Percentiles rank a stretch among this genome's conserved stretches.
Evolutionary conservation across 208 protist genomes (phyloP).

Genomic region (Acanthamoeba castellanii): DNA sequence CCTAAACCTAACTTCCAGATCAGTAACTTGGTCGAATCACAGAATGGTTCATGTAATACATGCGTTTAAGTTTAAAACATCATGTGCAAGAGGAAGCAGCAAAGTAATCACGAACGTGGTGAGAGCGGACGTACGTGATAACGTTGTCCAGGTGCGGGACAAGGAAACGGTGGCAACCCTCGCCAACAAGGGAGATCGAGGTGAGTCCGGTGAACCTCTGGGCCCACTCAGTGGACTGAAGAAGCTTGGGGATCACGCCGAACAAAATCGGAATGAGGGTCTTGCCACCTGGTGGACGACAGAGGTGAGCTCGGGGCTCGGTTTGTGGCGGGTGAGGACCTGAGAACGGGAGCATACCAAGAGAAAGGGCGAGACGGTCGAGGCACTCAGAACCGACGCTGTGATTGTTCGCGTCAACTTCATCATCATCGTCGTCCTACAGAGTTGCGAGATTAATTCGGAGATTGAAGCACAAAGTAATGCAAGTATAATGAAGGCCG

Average conservation of each 20-base stretch:
- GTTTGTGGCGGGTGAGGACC: too few relatives aligned
- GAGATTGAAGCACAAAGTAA: background rate
- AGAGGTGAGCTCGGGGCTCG: too few relatives aligned
- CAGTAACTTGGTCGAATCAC: conserved; percentile 11
- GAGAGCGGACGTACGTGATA: conserved; percentile 79
- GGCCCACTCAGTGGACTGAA: conserved; percentile 86
- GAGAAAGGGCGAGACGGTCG: conserved; percentile 87
- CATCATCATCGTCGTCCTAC: conserved; percentile 79
- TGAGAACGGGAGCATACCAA: conserved; percentile 71
- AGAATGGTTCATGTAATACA: conserved; percentile 32
- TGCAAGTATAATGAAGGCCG: background rate
- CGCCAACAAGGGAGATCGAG: conserved; percentile 88
- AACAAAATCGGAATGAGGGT: conserved; percentile 85
- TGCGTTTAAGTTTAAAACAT: background rate
- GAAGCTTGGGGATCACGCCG: conserved; percentile 76
- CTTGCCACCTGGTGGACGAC: conserved; percentile 83
- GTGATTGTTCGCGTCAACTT: conserved; percentile 79
- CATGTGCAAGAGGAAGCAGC: background rate
- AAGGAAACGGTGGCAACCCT: conserved; percentile 89
- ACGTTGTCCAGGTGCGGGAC: conserved; percentile 83
- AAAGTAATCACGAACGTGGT: background rate
- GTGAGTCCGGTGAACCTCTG: conserved; percentile 89
- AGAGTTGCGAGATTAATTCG: background rate
- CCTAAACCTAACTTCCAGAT: background rate
- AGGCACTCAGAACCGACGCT: conserved; percentile 87